Percentiles rank a stretch among this genome's conserved stretches.
These are phyloP conservation scores for Spathaspora gorwiae DNA, from an alignment of 805 yeast species.

Conservation along the genomic window DNA sequence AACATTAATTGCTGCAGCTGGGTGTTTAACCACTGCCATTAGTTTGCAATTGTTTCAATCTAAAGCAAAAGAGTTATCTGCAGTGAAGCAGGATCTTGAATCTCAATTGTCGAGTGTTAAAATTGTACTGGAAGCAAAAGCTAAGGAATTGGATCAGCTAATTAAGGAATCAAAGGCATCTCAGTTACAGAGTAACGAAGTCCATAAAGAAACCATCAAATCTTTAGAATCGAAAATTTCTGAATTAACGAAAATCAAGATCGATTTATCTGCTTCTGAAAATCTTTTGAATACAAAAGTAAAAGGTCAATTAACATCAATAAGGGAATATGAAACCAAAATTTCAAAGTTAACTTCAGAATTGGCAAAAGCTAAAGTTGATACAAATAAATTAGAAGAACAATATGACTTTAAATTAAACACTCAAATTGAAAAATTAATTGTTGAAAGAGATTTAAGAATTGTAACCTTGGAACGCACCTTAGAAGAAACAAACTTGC, in stretches of 20 bases:
- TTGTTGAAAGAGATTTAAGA: conserved; percentile 19
- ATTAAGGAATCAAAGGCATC: background rate
- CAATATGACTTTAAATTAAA: conserved; percentile 22
- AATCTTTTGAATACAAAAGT: background rate
- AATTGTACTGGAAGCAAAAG: conserved; percentile 4
- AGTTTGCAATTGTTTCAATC: conserved; percentile 1
- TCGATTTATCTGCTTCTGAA: background rate
- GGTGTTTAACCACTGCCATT: conserved; percentile 4
- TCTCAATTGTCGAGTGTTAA: background rate
- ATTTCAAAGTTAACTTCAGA: background rate
- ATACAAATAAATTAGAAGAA: conserved; percentile 4
- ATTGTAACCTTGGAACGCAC: conserved; percentile 7
- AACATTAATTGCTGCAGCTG: conserved; percentile 1
- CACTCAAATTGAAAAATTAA: conserved; percentile 17
- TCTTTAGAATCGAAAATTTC: conserved; percentile 1
- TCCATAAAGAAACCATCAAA: background rate
- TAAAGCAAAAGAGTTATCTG: conserved; percentile 1
- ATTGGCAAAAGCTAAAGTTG: background rate
- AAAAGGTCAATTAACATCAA: background rate
- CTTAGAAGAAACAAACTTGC: background rate
- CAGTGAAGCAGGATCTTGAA: background rate
- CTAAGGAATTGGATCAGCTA: conserved; percentile 6
- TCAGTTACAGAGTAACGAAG: background rate
- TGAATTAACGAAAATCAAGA: background rate
- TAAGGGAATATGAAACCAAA: background rate